Conservation (phyloP, 2,329 filamentous ascomycete species). For the Myotisia sp. region DNA sequence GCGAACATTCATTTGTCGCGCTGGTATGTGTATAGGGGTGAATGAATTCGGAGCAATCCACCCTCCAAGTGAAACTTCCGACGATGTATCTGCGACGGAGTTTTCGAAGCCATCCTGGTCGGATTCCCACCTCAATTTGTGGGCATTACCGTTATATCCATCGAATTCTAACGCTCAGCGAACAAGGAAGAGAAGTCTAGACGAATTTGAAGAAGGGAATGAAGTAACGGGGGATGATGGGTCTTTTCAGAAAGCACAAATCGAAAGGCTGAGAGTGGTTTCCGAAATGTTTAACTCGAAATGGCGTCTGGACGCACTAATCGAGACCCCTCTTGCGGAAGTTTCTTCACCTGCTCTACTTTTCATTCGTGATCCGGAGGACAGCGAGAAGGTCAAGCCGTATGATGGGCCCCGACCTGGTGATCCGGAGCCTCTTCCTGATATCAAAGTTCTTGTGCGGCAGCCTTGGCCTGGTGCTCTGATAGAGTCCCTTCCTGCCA, state of each 20-base stretch:
- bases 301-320: conserved; percentile 58
- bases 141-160: conserved; percentile 54
- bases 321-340: conserved; percentile 50
- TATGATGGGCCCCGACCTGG: conserved; percentile 57
- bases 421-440: conserved; percentile 35
- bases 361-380: conserved; percentile 49
- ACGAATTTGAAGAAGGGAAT: conserved; percentile 31
- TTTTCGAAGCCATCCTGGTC: conserved; percentile 50
- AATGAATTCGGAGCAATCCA: conserved; percentile 47
- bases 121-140: conserved; percentile 67
- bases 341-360: conserved; percentile 55
- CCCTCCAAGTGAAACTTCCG: conserved; percentile 13
- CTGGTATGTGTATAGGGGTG: conserved; percentile 58
- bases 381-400: conserved; percentile 46
- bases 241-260: conserved; percentile 2
- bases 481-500: conserved; percentile 52
- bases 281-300: conserved; percentile 63
- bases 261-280: conserved; percentile 47
- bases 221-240: conserved; percentile 1
- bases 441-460: conserved; percentile 58
- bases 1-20: conserved; percentile 72
- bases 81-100: conserved; percentile 10
- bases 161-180: conserved; percentile 18
- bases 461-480: conserved; percentile 64
- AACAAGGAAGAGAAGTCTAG: conserved; percentile 34